Evolutionary conservation across 1,139 yeast species (phyloP), one percentile per base, ranked within the genome.

Genomic region (Tardiomyces digboiensis): DNA sequence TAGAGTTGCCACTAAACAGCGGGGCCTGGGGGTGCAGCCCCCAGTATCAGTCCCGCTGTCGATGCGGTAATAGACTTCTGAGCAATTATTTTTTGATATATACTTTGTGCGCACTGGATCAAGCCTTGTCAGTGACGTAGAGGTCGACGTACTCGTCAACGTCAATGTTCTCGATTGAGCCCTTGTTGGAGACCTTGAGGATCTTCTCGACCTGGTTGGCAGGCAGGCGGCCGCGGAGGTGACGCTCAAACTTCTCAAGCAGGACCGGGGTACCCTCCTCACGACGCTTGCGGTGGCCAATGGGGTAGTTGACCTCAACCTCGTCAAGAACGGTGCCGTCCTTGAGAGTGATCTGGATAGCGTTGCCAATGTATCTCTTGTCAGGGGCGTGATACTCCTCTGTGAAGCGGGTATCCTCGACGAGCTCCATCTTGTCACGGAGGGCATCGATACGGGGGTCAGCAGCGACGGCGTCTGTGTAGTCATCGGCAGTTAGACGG

Each of bases 251-350:
- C 62, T 76, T 76, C 44, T 65, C 57, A 44, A 72, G 59, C 49
- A 76, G 57, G 16, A 75, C 70, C 19, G 81, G 80, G 42, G 74
- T 74, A 26, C 81, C 81, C 55, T 76, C 81, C 45, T 72, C 75
- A 49, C 81, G 67, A 59, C 81, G 71, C 54, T 65, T 65, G 53
- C 73, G 69, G 63, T 76, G 81, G 13, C 81, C 81, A 49, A 76
- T 72, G 49, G 81, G 81, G 57, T 68, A 75, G 57, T 75, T 74
- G 40, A 76, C 76, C 44, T 65, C 71, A 39, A 74, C 73, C 49
- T 75, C 80, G 45, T 74, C 77, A 21, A 76, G 57, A 2, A 63
- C 60, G 5, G 78, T 69, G 29, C 81, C 81, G 53, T 76, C 80
- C 39, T 74, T 70, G 46, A 76, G 61, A 44, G 74, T 74, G 48